Conservation (phyloP, 2,329 filamentous ascomycete species). For the Microascus cirrosus region DNA sequence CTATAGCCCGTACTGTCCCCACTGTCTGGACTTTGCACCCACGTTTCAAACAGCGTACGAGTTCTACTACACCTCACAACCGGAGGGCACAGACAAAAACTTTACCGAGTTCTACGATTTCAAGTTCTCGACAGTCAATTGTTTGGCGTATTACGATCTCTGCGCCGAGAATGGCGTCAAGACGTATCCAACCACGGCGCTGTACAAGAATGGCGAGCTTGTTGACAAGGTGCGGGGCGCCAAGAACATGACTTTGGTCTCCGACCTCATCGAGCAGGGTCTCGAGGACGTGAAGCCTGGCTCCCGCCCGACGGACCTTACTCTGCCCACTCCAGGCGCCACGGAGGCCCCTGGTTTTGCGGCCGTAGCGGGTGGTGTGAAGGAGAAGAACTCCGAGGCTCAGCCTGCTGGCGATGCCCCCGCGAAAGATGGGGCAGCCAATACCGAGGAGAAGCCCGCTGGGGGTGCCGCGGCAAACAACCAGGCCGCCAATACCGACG, state of each 20-base stretch:
- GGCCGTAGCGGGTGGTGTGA: not conserved
- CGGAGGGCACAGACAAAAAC: conserved; percentile 41
- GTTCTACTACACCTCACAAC: conserved; percentile 82
- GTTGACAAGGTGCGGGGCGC: conserved; percentile 53
- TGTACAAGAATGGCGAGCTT: conserved; percentile 70
- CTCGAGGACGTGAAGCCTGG: conserved; percentile 73
- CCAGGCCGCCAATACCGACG: not conserved
- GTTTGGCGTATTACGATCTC: conserved; percentile 68
- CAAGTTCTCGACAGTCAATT: conserved; percentile 78
- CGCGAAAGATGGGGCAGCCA: not conserved
- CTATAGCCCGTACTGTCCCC: conserved; percentile 48
- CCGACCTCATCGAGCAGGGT: conserved; percentile 60
- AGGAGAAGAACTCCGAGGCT: conserved; percentile 2
- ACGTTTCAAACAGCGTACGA: conserved; percentile 89
- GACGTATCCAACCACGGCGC: conserved; percentile 64
- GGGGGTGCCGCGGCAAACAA: conserved; percentile 1
- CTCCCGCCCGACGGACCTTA: conserved; percentile 56
- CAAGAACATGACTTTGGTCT: conserved; percentile 56
- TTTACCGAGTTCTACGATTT: conserved; percentile 84
- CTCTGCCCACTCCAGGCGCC: conserved; percentile 62
- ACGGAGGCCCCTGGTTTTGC: conserved; percentile 14
- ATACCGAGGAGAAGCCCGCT: not conserved
- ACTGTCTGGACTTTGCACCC: conserved; percentile 72
- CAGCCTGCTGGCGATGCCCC: conserved; percentile 2
- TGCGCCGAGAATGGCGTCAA: conserved; percentile 58